A percentile compares a stretch with the other conserved stretches of the same genome.
These are phyloP conservation scores for Rosellinia necatrix DNA, from an alignment of 2,329 filamentous ascomycete species.

Conservation along the genomic window DNA sequence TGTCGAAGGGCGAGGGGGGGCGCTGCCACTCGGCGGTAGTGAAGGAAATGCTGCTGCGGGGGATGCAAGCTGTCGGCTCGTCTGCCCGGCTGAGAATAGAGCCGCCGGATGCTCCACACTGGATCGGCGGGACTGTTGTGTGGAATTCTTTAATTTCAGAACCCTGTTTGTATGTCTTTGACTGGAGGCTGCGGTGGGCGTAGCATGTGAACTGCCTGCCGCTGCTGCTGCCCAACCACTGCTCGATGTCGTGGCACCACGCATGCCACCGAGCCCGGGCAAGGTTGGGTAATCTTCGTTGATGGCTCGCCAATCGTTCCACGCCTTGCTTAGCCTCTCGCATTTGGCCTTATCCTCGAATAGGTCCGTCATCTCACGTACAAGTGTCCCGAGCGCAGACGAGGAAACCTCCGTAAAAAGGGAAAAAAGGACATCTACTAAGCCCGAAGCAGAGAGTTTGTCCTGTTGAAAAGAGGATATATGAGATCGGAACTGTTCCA, in stretches of 20 bases:
- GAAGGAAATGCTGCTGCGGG: conserved; percentile 38
- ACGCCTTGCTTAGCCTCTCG: conserved; percentile 76
- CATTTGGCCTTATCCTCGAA: conserved; percentile 83
- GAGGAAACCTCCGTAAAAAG: conserved; percentile 80
- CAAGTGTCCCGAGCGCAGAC: conserved; percentile 80
- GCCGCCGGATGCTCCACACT: conserved; percentile 33
- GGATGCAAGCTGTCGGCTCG: conserved; percentile 23
- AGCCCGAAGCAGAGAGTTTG: conserved; percentile 70
- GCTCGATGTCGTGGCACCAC: conserved; percentile 61
- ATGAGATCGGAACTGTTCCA: conserved; percentile 75
- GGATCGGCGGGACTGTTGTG: conserved; percentile 45
- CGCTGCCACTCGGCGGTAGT: conserved; percentile 30
- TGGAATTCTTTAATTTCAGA: conserved; percentile 61
- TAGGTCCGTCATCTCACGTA: conserved; percentile 89
- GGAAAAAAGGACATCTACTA: conserved; percentile 86
- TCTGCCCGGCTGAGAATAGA: conserved; percentile 21
- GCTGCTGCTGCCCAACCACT: conserved; percentile 66
- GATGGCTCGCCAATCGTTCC: conserved; percentile 94
- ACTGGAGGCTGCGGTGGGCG: conserved; percentile 45
- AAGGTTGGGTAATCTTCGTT: conserved; percentile 94
- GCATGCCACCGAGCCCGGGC: conserved; percentile 73
- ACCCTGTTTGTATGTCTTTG: conserved; percentile 59
- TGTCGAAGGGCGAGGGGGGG: conserved; percentile 27
- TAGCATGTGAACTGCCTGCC: conserved; percentile 46
- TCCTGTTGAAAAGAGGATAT: conserved; percentile 79